Conservation (phyloP, 1,284 basidiomycete species). For the Melampsora occidentalis region DNA sequence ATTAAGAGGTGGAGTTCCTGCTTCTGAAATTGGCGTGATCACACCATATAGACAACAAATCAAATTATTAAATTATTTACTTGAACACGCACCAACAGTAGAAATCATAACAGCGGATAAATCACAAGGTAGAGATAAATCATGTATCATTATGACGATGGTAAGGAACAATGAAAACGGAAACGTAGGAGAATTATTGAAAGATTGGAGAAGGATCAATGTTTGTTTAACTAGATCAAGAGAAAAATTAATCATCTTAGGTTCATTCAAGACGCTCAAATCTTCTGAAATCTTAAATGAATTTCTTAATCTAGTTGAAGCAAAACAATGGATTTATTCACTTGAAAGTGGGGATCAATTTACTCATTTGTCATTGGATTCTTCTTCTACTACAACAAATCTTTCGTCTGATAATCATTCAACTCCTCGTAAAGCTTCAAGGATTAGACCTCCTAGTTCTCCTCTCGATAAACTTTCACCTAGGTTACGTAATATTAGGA, state of each 20-base stretch:
- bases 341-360: constrained; percentile 62
- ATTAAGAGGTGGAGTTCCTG: constrained; percentile 63
- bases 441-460: neutral
- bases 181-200: constrained; percentile 72
- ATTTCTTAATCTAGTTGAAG: constrained; percentile 63
- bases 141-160: constrained; percentile 87
- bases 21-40: constrained; percentile 78
- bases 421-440: neutral
- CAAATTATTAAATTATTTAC: constrained; percentile 69
- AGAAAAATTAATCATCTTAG: constrained; percentile 83
- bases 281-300: constrained; percentile 12
- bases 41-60: constrained; percentile 92
- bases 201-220: constrained; percentile 92
- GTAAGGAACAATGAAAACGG: constrained; percentile 73
- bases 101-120: constrained; percentile 93
- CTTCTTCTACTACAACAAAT: neutral
- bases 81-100: constrained; percentile 58
- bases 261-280: constrained; percentile 55
- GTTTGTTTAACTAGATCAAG: constrained; percentile 92
- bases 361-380: constrained; percentile 48
- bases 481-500: neutral
- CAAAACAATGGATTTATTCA: constrained; percentile 66
- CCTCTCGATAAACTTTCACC: neutral
- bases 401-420: neutral
- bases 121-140: constrained; percentile 94